Evolutionary conservation across 148 eudicot genomes (phyloP).

Genomic region (Rhododendron simsii): DNA sequence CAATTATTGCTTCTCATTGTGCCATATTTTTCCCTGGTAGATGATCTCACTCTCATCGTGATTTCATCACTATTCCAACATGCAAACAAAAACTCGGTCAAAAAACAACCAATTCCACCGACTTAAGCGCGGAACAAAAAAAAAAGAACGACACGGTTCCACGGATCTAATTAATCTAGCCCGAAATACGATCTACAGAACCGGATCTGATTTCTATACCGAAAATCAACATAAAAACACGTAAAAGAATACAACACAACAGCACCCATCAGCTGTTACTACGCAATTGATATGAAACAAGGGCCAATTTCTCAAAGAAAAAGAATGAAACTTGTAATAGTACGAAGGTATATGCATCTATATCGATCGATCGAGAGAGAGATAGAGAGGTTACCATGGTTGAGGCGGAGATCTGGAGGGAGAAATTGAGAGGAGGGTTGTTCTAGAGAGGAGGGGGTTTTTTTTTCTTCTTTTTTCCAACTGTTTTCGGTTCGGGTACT

Average conservation of each 20-base stretch:
- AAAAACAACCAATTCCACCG: background rate
- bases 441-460: background rate
- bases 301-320: background rate
- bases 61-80: background rate
- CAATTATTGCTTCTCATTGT: background rate
- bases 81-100: background rate
- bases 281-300: background rate
- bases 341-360: background rate
- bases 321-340: background rate
- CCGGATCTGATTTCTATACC: background rate
- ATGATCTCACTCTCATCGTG: background rate
- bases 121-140: background rate
- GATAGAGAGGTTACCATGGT: slow-evolving; percentile 7
- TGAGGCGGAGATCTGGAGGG: slow-evolving; percentile 1
- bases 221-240: background rate
- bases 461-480: background rate
- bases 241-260: background rate
- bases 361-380: background rate
- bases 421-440: background rate
- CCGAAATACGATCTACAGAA: background rate
- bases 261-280: background rate
- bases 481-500: background rate
- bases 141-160: background rate
- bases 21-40: background rate
- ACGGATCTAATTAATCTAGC: background rate